Base-by-base conservation (phyloP, 345 rosid genomes). In the Moringa oleifera region DNA sequence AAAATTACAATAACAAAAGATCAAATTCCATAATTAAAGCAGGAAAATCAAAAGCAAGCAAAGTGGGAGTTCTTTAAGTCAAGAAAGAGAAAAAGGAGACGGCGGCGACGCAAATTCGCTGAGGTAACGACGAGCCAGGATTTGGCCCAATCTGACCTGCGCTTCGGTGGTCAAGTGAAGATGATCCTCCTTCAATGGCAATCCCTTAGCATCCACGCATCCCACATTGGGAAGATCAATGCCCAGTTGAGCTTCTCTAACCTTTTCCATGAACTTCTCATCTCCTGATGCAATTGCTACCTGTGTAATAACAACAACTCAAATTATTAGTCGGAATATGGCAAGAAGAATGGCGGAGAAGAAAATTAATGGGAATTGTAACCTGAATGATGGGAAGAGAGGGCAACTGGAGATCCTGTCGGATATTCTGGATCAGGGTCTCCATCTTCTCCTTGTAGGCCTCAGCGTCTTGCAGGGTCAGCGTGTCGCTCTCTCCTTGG, bases 401-500 rank as follows among this genome's bases (percentile, higher is more conserved):
- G 58, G 97, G 95, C 57, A 86, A 73, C 18, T 56, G 63, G 28
- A 85, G 84, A 80, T 86, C 97, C 62, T 80, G 75, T 55, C 92
- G 79, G 7, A 93, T 81, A 45, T 88, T 77, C 5, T 58, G 47
- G 23, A 90, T 68, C 62, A 93, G 31, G 31, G 36, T 64, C 75
- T 76, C 88, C 90, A 88, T 86, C 25, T 84, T 86, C 53, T 25
- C 76, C 41, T 67, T 70, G 51, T 90, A 93, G 11, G 79, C 80
- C 46, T 70, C 86, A 1, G 97, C 96, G 19, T 84, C 97, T 6
- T 68, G 73, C 59, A 69, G 58, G 52, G 54, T 45, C 57, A 52
- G 64, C 64, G 91, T 66, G 76, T 88, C 98, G 71, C 98, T 88
- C 75, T 93, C 96, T 46, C 98, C 98, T 74, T 90, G 97, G 66